Evolutionary conservation across 805 yeast genomes (phyloP), one percentile per base, ranked within the genome.

Genomic region (Metschnikowia shivogae): DNA sequence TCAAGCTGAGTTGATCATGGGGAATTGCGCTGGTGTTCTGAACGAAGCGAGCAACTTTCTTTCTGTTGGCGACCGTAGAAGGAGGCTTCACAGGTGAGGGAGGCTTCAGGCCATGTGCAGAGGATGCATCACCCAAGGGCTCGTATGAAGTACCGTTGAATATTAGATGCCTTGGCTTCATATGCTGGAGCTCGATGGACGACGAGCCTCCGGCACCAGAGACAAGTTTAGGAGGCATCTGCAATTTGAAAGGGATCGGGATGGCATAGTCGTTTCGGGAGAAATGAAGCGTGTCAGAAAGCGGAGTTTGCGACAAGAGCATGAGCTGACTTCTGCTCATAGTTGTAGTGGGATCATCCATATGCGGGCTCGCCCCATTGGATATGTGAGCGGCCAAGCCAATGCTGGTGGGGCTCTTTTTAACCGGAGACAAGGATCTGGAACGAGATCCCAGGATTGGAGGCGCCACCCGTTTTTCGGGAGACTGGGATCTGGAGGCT

Each of bases 161-260:
- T 0, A 68, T 58, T 45, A 68, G 52, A 26, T 49, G 44, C 17
- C 28, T 46, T 17, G 57, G 56, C 12, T 34, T 12, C 5, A 48
- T 12, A 13, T 24, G 17, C 6, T 10, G 9, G 19, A 22, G 32
- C 8, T n/a, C 43, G 3, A 47, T 24, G 22, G 41, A 12, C 3
- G 54, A 42, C 24, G 41, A 42, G 9, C 49, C 37, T 14, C 40
- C 36, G 37, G 69, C 22, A 5, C 11, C 36, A 6, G 24, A 35
- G n/a, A 13, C 62, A 34, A 71, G 54, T 42, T 64, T 68, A 4
- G 76, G 76, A 1, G 76, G 76, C 37, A 71, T 50, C 29, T 61
- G 59, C 34, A 72, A 52, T 5, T 70, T 63, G 50, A 71, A 70
- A 3, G 76, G 76, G 33, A 72, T 67, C 1, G 76, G 76, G 33